A percentile compares a stretch with the other conserved stretches of the same genome.
Evolutionary conservation across 176 grass and related monocot species (phyloP).

Genomic region (Zizania latifolia): DNA sequence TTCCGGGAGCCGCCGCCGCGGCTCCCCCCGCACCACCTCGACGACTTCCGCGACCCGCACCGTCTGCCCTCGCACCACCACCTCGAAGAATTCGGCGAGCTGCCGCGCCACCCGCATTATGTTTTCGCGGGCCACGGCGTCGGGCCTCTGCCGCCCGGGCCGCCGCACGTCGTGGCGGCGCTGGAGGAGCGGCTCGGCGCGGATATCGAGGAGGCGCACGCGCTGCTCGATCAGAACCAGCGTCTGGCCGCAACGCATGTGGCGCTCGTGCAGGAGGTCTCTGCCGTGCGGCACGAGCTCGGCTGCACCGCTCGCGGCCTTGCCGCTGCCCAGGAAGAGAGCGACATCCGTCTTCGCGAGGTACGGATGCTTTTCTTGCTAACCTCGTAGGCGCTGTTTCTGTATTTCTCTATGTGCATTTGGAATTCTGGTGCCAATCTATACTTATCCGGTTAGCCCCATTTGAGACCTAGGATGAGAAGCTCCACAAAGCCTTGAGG

Average conservation of each 20-base stretch:
- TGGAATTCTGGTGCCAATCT: too few species aligned
- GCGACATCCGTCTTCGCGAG: conserved; percentile 78
- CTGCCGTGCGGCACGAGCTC: conserved; percentile 64
- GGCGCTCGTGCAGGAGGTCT: conserved; percentile 87
- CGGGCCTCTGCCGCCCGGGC: conserved; percentile 26
- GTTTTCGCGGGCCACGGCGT: conserved; percentile 28
- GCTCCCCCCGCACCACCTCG: conserved; percentile 30
- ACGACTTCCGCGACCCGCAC: conserved; percentile 37
- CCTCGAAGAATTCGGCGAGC: conserved; percentile 37
- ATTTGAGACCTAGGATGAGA: neutral
- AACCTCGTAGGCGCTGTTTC: too few species aligned
- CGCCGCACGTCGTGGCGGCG: conserved; percentile 39
- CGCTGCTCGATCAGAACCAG: conserved; percentile 75
- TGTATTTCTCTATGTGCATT: too few species aligned
- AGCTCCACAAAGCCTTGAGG: neutral
- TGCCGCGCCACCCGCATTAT: conserved; percentile 12
- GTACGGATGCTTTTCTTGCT: conserved; percentile 22
- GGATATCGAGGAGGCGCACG: conserved; percentile 80
- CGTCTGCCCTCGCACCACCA: conserved; percentile 11
- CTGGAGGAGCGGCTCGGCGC: conserved; percentile 79
- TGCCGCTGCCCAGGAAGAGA: conserved; percentile 53
- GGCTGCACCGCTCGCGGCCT: conserved; percentile 38
- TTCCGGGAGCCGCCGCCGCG: conserved; percentile 40
- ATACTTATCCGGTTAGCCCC: too few species aligned
- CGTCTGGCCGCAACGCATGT: conserved; percentile 94